Evolutionary conservation across 2,329 filamentous ascomycete genomes (phyloP), one percentile per base, ranked within the genome.

Genomic region (Phialophora verrucosa): DNA sequence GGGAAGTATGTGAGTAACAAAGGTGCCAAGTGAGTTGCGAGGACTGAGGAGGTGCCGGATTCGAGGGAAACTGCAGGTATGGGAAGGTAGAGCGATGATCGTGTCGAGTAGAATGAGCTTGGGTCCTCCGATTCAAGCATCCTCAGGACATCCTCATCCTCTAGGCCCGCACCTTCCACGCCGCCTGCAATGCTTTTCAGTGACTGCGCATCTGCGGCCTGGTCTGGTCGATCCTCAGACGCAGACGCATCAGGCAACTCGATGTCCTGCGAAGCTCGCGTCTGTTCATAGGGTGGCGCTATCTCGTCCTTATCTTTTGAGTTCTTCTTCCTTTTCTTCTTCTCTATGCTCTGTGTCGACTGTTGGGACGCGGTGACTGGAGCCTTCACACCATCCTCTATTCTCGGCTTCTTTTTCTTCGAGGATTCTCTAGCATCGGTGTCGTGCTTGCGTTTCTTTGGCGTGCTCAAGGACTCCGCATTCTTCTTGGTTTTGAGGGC

Each of bases 1-100:
- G 86, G 79, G 73, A 85, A 87, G 77, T 88, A 89, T 23, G 84
- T 87, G 50, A 89, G 81, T n/a, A 89, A 82, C 8, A 88, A 78
- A 4, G 87, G 87, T 7, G 86, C 86, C 60, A 89, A 79, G 74
- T 88, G 84, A 71, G 87, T 84, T 50, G 87, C 85, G 73, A 86
- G 83, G 54, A 88, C 77, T 17, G 85, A 85, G 71, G 85, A 81
- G 62, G 86, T 78, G 10, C 86, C 83, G 70, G 83, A 80, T 25
- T 80, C 77, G 62, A 82, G 80, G 32, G 80, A 82, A 64, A 87
- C 83, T 25, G 87, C 85, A 47, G 87, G 83, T 62, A 89, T 80
- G 4, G 85, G 82, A 65, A 89, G 80, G 75, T 87, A 88, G 73
- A 97, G 86, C 1, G 93, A 70, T 42, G 68, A 44, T 29, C 70